Evolutionary conservation across 768 basidiomycete genomes (phyloP).

Genomic region (Rhizopogon vinicolor): DNA sequence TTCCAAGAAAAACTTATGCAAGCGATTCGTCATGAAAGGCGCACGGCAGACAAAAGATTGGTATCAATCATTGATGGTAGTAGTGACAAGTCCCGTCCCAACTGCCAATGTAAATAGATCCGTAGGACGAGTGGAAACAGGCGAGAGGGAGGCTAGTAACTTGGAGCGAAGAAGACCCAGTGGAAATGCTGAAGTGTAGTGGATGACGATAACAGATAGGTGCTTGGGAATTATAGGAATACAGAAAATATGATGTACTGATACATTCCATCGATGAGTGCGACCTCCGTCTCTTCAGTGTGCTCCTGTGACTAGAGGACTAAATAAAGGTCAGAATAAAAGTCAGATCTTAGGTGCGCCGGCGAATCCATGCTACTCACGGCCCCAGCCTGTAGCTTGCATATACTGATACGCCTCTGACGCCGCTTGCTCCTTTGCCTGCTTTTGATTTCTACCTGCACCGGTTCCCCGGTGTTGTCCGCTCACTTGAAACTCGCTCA

Average conservation of each 20-base stretch:
- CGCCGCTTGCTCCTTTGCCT: slow-evolving; percentile 69
- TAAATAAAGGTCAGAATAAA: background rate
- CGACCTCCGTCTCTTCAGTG: background rate
- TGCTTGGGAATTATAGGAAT: background rate
- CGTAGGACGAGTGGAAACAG: background rate
- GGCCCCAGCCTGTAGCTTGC: slow-evolving; percentile 40
- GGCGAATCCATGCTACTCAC: slow-evolving; percentile 5
- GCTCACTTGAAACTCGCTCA: slow-evolving; percentile 38
- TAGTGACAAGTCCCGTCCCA: too few relatives aligned
- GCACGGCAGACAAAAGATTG: too few relatives aligned
- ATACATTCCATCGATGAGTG: background rate
- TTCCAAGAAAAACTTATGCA: too few relatives aligned
- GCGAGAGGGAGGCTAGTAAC: background rate
- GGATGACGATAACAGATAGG: too few relatives aligned
- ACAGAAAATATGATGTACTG: background rate
- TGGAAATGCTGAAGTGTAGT: background rate
- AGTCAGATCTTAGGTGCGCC: background rate
- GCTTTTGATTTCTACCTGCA: slow-evolving; percentile 53
- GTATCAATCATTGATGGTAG: too few relatives aligned
- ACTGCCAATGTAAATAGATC: too few relatives aligned
- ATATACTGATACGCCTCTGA: slow-evolving; percentile 47
- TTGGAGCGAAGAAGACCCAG: background rate
- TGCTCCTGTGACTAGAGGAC: background rate
- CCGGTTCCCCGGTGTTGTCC: slow-evolving; percentile 45
- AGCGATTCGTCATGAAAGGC: too few relatives aligned